phyloP scores from a whole-genome alignment of 2,329 filamentous ascomycete species.

The Tolypocladium cylindrosporum region DNA sequence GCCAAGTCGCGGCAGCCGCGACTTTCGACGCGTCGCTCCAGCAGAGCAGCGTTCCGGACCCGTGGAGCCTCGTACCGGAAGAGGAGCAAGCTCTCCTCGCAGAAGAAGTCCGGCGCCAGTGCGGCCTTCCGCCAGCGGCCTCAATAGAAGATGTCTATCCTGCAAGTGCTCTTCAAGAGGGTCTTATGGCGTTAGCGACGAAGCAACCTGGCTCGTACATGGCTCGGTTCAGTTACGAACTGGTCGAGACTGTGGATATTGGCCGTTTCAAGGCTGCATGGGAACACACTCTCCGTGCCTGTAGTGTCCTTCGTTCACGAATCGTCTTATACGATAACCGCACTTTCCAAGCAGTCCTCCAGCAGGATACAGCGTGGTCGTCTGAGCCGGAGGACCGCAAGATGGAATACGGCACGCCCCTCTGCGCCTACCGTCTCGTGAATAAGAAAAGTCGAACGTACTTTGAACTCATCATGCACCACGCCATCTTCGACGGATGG shows the following conservation, averaged over 20 bases:
- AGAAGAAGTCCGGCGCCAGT: too few relatives aligned
- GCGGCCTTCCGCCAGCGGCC: not conserved
- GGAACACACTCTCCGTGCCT: constrained; percentile 5
- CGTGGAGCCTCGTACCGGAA: not conserved
- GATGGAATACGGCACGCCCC: not conserved
- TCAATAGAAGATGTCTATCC: constrained; percentile 22
- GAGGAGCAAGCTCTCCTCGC: not conserved
- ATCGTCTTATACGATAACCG: constrained; percentile 1
- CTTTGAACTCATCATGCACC: not conserved
- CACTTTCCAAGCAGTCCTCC: too few relatives aligned
- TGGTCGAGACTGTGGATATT: constrained; percentile 10
- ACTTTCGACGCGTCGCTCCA: too few relatives aligned
- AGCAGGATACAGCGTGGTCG: not conserved
- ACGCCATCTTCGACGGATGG: not conserved
- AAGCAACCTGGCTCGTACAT: constrained; percentile 25
- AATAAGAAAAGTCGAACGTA: not conserved
- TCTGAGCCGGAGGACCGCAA: too few relatives aligned
- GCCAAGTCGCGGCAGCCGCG: not conserved
- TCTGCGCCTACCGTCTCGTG: not conserved
- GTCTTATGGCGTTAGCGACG: constrained; percentile 23
- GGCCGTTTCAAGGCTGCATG: constrained; percentile 17
- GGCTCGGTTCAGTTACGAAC: constrained; percentile 14
- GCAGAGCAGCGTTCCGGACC: too few relatives aligned
- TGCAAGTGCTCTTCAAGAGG: constrained; percentile 29
- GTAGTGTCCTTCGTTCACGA: constrained; percentile 4